phyloP scores from a whole-genome alignment of 345 rosid species.

The Linum usitatissimum region DNA sequence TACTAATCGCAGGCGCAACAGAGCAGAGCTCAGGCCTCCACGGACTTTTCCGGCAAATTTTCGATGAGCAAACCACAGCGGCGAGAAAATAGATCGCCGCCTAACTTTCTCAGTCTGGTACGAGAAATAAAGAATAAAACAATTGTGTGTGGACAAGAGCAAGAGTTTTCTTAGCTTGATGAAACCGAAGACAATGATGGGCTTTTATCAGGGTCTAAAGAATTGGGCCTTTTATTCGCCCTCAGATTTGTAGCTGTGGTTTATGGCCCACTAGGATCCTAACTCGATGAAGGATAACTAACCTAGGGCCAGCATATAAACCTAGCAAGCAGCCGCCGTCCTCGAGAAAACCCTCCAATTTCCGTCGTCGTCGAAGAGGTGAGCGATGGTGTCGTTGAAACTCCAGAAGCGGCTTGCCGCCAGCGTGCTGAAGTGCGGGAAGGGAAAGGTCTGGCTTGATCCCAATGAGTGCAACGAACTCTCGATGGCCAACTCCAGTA shows the following conservation, averaged over 20 bases:
- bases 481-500: constrained; percentile 12
- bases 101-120: not conserved
- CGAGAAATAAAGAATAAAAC: too few species aligned
- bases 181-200: not conserved
- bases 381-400: constrained; percentile 9
- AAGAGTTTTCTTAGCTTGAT: not conserved
- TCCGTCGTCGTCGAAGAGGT: not conserved
- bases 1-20: not conserved
- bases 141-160: not conserved
- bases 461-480: constrained; percentile 8
- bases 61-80: not conserved
- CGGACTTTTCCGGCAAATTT: not conserved
- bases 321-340: not conserved
- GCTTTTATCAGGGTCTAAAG: too few species aligned
- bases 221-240: too few species aligned
- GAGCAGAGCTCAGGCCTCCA: not conserved
- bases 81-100: not conserved
- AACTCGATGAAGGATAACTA: too few species aligned
- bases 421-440: constrained; percentile 10
- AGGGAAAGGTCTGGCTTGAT: constrained; percentile 7
- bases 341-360: not conserved
- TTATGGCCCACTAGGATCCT: too few species aligned
- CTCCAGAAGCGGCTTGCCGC: constrained; percentile 12
- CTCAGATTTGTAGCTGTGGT: too few species aligned
- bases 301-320: too few species aligned